These are phyloP conservation scores for Iris pallida DNA, from an alignment of 116 monocot species.

Conservation along the genomic window DNA sequence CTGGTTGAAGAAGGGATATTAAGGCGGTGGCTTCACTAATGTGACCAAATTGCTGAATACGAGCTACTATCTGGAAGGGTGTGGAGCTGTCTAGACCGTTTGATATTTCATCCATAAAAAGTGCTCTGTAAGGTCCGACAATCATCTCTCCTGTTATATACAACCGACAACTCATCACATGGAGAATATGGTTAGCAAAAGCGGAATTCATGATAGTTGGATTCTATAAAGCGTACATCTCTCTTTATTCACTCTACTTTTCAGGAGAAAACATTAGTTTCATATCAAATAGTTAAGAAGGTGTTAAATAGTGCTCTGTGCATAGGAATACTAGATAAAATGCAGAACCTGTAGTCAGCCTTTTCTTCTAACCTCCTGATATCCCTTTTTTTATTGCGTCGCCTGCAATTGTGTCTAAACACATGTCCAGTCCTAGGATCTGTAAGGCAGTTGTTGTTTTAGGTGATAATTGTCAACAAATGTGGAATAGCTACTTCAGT, in stretches of 20 bases:
- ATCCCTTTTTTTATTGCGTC: slow-evolving; percentile 6
- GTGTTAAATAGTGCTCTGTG: too few species aligned
- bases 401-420: background rate
- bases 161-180: too few species aligned
- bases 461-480: background rate
- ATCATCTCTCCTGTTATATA: slow-evolving; percentile 17
- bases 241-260: too few species aligned
- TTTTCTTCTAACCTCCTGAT: background rate
- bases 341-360: too few species aligned
- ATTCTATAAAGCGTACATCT: too few species aligned
- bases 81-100: slow-evolving; percentile 27
- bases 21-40: slow-evolving; percentile 15
- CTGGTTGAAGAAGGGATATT: slow-evolving; percentile 27
- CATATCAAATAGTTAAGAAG: too few species aligned
- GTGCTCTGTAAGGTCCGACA: slow-evolving; percentile 16
- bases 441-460: background rate
- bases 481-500: too few species aligned
- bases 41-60: slow-evolving; percentile 16
- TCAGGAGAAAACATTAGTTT: too few species aligned
- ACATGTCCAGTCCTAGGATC: background rate
- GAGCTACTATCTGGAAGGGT: slow-evolving; percentile 20
- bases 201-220: too few species aligned
- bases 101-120: slow-evolving; percentile 30
- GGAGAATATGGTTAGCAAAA: too few species aligned
- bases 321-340: too few species aligned